A percentile compares a stretch with the other conserved stretches of the same genome.
phyloP scores from a whole-genome alignment of 129 eudicot genomes.

The Arctium minus region DNA sequence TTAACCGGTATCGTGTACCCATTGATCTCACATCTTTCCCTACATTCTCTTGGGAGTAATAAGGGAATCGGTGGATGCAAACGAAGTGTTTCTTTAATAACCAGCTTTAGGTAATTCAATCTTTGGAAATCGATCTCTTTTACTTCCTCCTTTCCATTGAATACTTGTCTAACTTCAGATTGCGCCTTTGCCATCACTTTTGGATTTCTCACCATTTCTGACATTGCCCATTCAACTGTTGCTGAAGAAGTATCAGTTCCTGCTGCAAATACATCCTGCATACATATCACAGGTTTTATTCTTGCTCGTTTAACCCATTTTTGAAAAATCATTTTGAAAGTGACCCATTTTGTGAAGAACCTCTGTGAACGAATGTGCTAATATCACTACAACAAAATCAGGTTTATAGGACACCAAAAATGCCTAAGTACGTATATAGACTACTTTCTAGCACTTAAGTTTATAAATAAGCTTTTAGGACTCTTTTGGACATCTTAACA shows the following conservation, averaged over 20 bases:
- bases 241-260: neutral
- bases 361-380: neutral
- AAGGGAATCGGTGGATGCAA: conserved; percentile 6
- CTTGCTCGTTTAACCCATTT: neutral
- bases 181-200: neutral
- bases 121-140: neutral
- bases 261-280: neutral
- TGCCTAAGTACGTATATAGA: no score
- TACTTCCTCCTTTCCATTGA: conserved; percentile 4
- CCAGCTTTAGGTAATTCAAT: conserved; percentile 9
- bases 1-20: conserved; percentile 10
- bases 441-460: no score
- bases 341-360: neutral
- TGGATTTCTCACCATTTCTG: neutral
- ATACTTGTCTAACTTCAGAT: conserved; percentile 10
- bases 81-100: conserved; percentile 8
- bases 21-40: conserved; percentile 9
- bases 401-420: no score
- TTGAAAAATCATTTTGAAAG: neutral
- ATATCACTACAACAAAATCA: no score
- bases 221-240: neutral
- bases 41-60: conserved; percentile 15
- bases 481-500: no score
- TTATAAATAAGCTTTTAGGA: no score
- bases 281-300: neutral